Evolutionary conservation across 2,329 filamentous ascomycete genomes (phyloP), one percentile per base, ranked within the genome.

Genomic region (Bipolaris gigantea): DNA sequence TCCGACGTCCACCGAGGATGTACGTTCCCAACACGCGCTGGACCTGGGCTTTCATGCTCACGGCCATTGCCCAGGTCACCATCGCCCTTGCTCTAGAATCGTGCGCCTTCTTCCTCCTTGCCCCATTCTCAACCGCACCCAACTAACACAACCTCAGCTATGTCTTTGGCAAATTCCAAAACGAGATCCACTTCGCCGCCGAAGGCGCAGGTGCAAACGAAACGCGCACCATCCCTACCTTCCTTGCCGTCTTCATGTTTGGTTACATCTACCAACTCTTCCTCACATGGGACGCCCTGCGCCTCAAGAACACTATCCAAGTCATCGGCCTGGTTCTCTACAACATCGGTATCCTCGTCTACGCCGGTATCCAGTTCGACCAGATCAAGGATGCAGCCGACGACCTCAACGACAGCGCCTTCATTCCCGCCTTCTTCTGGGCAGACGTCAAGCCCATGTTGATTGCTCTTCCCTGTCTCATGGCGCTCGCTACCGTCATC

Each of bases 231-330:
- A 96, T 99, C 60, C 93, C 94, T 23, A 97, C 93, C 34, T 97
- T 97, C 77, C 82, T 99, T 54, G 91, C 93, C 21, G 85, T 99
- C 42, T 96, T 97, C 80, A 96, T 97, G 74, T 97, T 99, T 74
- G 94, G 91, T 57, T 97, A 96, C 77, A 76, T 99, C 53, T 99
- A 97, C 77, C 87, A 96, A 71, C 79, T 97, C 30, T 79, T 95
- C 25, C 81, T 99, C 48, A 89, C 94, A 11, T 97, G 92, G 83
- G 94, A 99, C 79, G 94, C 93, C 15, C 81, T 99, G 54, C 87
- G 92, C 59, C 81, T 93, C 71, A 97, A 97, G 76, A 99, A 99
- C 78, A 99, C 94, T 10, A 99, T 99, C 80, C 94, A 99, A 75
- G 83, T 97, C 73, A 97, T 99, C 65, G 94, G 94, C 40, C 83